Evolutionary conservation across 1,284 basidiomycete species (phyloP).

Genomic region (Tilletia caries): DNA sequence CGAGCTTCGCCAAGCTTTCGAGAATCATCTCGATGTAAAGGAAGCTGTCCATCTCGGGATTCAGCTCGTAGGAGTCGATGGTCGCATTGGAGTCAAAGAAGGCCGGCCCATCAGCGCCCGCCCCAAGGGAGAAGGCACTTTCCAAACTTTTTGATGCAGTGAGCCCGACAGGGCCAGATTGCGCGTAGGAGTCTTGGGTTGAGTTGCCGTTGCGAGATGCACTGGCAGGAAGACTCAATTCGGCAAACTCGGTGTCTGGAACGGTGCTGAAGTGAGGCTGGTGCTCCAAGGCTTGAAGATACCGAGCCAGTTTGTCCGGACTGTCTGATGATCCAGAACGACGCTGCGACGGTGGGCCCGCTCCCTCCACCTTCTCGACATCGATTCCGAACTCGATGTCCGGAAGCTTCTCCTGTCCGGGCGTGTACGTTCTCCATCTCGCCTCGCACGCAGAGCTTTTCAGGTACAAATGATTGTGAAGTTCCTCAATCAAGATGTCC

Average conservation of each 20-base stretch:
- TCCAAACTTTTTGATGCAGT: slow-evolving; percentile 8
- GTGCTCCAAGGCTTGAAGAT: slow-evolving; percentile 30
- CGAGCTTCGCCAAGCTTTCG: slow-evolving; percentile 85
- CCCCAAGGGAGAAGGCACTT: not conserved
- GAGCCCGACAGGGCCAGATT: not conserved
- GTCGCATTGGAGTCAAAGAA: slow-evolving; percentile 8
- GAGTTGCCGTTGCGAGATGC: not conserved
- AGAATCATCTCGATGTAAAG: slow-evolving; percentile 88
- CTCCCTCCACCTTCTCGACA: not conserved
- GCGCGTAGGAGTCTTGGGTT: not conserved
- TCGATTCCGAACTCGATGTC: slow-evolving; percentile 35
- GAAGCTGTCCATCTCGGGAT: slow-evolving; percentile 90
- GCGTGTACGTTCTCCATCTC: slow-evolving; percentile 79
- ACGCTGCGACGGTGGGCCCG: not conserved
- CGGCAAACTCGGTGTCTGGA: slow-evolving; percentile 10
- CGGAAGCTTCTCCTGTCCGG: slow-evolving; percentile 65
- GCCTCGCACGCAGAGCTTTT: slow-evolving; percentile 94
- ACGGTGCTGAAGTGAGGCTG: slow-evolving; percentile 22
- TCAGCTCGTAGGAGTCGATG: slow-evolving; percentile 53
- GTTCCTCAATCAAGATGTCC: slow-evolving; percentile 86
- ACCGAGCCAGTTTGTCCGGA: slow-evolving; percentile 29
- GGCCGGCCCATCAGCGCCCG: not conserved
- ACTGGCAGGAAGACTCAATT: slow-evolving; percentile 6
- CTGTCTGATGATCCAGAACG: not conserved
- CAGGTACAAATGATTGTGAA: slow-evolving; percentile 95